Evolutionary conservation across 768 basidiomycete genomes (phyloP).

Genomic region (Baorangia bicolor): DNA sequence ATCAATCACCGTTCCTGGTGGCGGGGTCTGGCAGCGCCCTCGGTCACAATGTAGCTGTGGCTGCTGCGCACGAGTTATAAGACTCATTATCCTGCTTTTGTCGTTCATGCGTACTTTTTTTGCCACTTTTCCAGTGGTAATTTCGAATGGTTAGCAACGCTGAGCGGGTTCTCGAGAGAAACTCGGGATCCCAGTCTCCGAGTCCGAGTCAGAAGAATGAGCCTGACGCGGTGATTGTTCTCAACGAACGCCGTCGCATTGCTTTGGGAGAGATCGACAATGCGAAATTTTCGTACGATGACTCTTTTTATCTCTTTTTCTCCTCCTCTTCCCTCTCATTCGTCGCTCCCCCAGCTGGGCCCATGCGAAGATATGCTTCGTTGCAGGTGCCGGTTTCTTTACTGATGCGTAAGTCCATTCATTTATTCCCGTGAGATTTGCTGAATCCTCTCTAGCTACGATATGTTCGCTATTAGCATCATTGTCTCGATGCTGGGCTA

Average conservation of each 20-base stretch:
- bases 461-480: conserved; percentile 88
- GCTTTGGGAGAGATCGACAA: conserved; percentile 85
- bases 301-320: not conserved
- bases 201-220: not conserved
- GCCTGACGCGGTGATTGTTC: conserved; percentile 19
- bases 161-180: not conserved
- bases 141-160: conserved; percentile 13
- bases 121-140: not conserved
- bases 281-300: conserved; percentile 73
- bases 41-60: too few relatives aligned
- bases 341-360: conserved; percentile 57
- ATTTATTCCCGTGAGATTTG: not conserved
- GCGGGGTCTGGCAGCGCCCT: too few relatives aligned
- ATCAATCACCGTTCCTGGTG: too few relatives aligned
- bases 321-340: not conserved
- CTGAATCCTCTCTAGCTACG: conserved; percentile 45
- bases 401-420: conserved; percentile 63
- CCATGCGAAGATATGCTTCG: conserved; percentile 71
- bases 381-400: conserved; percentile 84
- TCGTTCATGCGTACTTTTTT: not conserved
- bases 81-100: not conserved
- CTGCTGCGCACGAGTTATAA: too few relatives aligned
- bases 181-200: not conserved
- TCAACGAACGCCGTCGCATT: conserved; percentile 70
- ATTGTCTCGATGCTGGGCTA: conserved; percentile 82